phyloP scores from a whole-genome alignment of 1,284 basidiomycete genomes.

The Pterulicium gracile region DNA sequence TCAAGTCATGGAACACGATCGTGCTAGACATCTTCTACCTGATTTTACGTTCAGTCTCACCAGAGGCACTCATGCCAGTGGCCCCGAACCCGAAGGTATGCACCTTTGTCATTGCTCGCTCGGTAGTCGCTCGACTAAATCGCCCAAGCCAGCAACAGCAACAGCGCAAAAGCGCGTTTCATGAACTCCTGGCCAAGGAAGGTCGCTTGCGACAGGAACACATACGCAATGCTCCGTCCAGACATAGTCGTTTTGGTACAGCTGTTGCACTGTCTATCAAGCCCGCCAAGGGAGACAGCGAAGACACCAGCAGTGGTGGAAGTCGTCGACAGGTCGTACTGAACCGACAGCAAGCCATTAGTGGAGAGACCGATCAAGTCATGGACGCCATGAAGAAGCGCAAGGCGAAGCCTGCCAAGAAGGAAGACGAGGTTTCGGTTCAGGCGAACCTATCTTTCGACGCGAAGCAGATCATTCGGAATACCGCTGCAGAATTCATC shows the following conservation, averaged over 20 bases:
- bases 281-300: conserved; percentile 31
- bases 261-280: conserved; percentile 74
- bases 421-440: conserved; percentile 62
- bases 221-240: conserved; percentile 55
- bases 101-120: conserved; percentile 8
- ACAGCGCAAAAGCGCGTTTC: conserved; percentile 57
- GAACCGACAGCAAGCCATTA: conserved; percentile 77
- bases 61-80: conserved; percentile 41
- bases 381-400: conserved; percentile 74
- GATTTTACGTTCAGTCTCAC: conserved; percentile 68
- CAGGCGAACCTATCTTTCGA: conserved; percentile 67
- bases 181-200: conserved; percentile 65
- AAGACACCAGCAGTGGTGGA: neutral
- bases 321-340: conserved; percentile 37
- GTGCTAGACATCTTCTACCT: conserved; percentile 87
- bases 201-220: conserved; percentile 46
- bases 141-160: conserved; percentile 3
- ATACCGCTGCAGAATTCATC: conserved; percentile 62
- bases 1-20: conserved; percentile 78
- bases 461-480: conserved; percentile 57
- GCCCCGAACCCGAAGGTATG: conserved; percentile 67
- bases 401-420: conserved; percentile 49
- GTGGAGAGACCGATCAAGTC: conserved; percentile 60
- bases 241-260: conserved; percentile 91
- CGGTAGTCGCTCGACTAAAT: conserved; percentile 5